Evolutionary conservation across 2,329 filamentous ascomycete species (phyloP), one percentile per base, ranked within the genome.

Genomic region (Fusarium sp.): DNA sequence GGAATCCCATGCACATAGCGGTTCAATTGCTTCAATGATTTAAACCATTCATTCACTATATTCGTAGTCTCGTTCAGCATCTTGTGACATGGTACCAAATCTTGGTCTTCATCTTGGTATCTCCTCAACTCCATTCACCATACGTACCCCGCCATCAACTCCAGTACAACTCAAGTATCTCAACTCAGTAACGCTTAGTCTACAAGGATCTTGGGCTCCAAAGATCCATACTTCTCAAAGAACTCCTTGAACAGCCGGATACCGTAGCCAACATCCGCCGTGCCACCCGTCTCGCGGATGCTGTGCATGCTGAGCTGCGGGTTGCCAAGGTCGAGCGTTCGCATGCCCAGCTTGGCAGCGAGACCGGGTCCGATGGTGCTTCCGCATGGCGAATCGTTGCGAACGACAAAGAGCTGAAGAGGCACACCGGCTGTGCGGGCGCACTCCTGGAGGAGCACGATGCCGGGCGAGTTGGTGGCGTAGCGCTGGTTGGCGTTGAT

Each of bases 291-390:
- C 88, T 98, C 97, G 64, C 97, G 92, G 80, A 98, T 98, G 81
- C 94, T 97, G 85, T 98, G 96, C 97, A 98, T 98, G 81, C 93
- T 95, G 74, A 98, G 87, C 86, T 98, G 96, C 32, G 96, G 93
- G 84, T 98, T 98, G 11, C 96, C 96, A 66, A 98, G 85, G 84
- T 99, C 97, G 52, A 99, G 87, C 2, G 97, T 98, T 72, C 97
- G 89, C 64, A 95, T 92, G 66, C 97, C 97, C 78, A 98, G 86
- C 68, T 92, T 92, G 27, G 96, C 95, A 64, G 93, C 94, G 54
- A 98, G 87, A 92, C 98, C 98, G n/a, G 97, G 97, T 0, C 97
- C 97, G 80, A 99, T 99, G 39, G 97, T 99, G 85, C 94, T 96
- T 66, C 97, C 97, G 83, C 97, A 99, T 62, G 93, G 91, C 5